phyloP scores from a whole-genome alignment of 331 rosid species.

The Quercus phellos region DNA sequence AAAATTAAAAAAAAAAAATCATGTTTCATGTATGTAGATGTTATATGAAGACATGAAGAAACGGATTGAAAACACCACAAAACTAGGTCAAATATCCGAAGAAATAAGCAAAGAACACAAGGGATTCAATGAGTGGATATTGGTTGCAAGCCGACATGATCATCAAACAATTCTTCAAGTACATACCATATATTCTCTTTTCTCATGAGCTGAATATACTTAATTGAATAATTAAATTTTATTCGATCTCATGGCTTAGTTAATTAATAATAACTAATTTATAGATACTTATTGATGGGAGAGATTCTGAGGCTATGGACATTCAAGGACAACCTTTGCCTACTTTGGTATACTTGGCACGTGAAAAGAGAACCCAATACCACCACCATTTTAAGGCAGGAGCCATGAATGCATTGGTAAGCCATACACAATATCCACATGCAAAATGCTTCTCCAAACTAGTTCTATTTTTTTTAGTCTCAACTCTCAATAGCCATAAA shows the following conservation, averaged over 20 bases:
- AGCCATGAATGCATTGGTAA: slow-evolving; percentile 87
- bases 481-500: background rate
- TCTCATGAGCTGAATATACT: background rate
- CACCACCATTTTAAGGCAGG: slow-evolving; percentile 79
- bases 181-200: background rate
- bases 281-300: slow-evolving; percentile 58
- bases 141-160: slow-evolving; percentile 51
- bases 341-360: slow-evolving; percentile 65
- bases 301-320: slow-evolving; percentile 46
- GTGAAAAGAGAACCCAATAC: slow-evolving; percentile 68
- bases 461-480: background rate
- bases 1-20: too few relatives aligned
- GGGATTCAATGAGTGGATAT: slow-evolving; percentile 62
- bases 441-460: background rate
- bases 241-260: background rate
- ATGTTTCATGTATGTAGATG: slow-evolving; percentile 26
- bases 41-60: slow-evolving; percentile 61
- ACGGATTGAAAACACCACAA: slow-evolving; percentile 40
- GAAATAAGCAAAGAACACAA: slow-evolving; percentile 37
- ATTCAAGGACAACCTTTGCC: slow-evolving; percentile 52
- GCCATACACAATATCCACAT: background rate
- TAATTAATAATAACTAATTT: background rate
- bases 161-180: slow-evolving; percentile 70
- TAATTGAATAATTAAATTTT: background rate
- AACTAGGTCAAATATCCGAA: slow-evolving; percentile 38